A percentile compares a stretch with the other conserved stretches of the same genome.
Evolutionary conservation across 2,329 filamentous ascomycete species (phyloP).

Genomic region (Geosmithia flava): DNA sequence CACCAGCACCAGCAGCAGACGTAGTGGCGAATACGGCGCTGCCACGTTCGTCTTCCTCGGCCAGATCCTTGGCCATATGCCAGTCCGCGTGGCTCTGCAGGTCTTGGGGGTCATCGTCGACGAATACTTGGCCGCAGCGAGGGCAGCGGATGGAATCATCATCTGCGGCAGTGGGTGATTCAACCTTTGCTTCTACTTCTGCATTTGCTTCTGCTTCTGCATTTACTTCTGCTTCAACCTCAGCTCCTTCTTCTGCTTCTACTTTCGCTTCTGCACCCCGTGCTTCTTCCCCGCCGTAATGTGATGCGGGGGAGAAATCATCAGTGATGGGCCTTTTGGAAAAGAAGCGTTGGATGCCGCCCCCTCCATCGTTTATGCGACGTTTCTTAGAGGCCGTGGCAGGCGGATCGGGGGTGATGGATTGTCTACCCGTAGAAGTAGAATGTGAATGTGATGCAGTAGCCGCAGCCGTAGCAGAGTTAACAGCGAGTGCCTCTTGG

Average conservation of each 20-base stretch:
- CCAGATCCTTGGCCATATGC: slow-evolving; percentile 81
- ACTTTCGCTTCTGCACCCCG: too few species aligned
- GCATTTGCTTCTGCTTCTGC: background rate
- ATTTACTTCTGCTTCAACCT: background rate
- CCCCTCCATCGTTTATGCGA: slow-evolving; percentile 25
- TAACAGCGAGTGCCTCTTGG: slow-evolving; percentile 41
- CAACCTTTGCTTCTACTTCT: background rate
- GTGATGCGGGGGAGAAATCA: slow-evolving; percentile 10
- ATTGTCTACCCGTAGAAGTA: slow-evolving; percentile 2
- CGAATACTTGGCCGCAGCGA: slow-evolving; percentile 51
- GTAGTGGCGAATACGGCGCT: slow-evolving; percentile 27
- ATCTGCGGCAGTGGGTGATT: background rate
- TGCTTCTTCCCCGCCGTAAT: background rate
- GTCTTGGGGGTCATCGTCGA: slow-evolving; percentile 34
- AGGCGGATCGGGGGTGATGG: background rate
- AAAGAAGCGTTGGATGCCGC: slow-evolving; percentile 48
- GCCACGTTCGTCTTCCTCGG: slow-evolving; percentile 48
- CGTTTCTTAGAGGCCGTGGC: slow-evolving; percentile 16
- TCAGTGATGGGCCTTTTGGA: slow-evolving; percentile 17
- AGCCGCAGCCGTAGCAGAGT: slow-evolving; percentile 3
- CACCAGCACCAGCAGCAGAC: too few species aligned
- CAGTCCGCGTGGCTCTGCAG: slow-evolving; percentile 77
- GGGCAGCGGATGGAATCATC: slow-evolving; percentile 29
- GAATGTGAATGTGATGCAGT: slow-evolving; percentile 7
- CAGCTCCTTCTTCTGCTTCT: background rate